These are phyloP conservation scores for Pneumocystis jirovecii DNA, from an alignment of 1,139 yeast genomes.

Conservation along the genomic window DNA sequence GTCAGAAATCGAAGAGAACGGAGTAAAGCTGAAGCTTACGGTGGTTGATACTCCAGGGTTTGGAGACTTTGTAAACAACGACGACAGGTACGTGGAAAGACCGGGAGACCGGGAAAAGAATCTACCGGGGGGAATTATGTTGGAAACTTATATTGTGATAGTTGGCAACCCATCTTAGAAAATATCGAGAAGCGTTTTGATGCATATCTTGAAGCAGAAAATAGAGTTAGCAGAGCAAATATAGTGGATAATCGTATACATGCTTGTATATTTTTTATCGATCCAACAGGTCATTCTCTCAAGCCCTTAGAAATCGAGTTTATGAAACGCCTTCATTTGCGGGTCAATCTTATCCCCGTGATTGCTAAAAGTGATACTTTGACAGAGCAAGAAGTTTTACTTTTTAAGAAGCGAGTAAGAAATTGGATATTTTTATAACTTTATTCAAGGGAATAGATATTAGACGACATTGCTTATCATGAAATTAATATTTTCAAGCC, in stretches of 20 bases:
- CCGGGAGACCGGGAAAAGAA: background rate
- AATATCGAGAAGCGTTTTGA: constrained; percentile 82
- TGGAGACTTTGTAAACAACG: constrained; percentile 80
- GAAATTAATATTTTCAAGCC: constrained; percentile 71
- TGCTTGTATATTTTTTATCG: constrained; percentile 79
- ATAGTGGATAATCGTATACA: constrained; percentile 66
- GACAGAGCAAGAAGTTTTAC: constrained; percentile 67
- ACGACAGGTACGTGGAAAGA: constrained; percentile 28
- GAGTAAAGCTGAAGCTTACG: constrained; percentile 70
- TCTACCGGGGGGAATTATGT: background rate
- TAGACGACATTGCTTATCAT: constrained; percentile 62
- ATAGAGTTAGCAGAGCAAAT: constrained; percentile 63
- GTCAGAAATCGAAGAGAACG: constrained; percentile 79
- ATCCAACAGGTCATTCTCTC: constrained; percentile 91
- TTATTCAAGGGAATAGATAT: constrained; percentile 31
- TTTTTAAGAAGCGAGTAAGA: constrained; percentile 42
- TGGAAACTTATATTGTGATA: constrained; percentile 13
- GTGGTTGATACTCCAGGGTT: constrained; percentile 89
- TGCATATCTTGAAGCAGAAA: constrained; percentile 77
- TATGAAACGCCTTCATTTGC: constrained; percentile 77
- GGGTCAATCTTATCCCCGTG: constrained; percentile 85
- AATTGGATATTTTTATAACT: background rate
- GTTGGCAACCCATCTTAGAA: constrained; percentile 88
- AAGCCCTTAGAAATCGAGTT: constrained; percentile 78
- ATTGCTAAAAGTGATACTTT: constrained; percentile 91